Percentiles rank a stretch among this genome's conserved stretches.
phyloP scores from a whole-genome alignment of 2,329 filamentous ascomycete species.

The Podosphaera fusca region DNA sequence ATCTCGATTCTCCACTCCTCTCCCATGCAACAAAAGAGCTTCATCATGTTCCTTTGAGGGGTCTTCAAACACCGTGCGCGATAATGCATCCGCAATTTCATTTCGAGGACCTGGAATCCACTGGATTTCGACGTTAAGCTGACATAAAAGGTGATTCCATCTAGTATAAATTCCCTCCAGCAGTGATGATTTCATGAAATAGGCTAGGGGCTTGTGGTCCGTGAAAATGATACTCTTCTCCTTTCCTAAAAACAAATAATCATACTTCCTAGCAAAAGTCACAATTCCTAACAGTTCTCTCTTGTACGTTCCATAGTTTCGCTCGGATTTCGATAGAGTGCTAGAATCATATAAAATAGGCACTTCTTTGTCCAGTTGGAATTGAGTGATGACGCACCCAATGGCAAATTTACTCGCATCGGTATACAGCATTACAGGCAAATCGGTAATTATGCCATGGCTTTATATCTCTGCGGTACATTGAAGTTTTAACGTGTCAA shows the following conservation, averaged over 20 bases:
- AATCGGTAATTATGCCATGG: not conserved
- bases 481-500: not conserved
- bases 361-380: not conserved
- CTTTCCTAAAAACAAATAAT: constrained; percentile 1
- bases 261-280: not conserved
- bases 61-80: not conserved
- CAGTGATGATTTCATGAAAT: not conserved
- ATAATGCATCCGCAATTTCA: not conserved
- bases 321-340: not conserved
- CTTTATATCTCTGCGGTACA: not conserved
- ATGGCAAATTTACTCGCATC: constrained; percentile 1
- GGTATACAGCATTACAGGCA: not conserved
- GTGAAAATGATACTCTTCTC: not conserved
- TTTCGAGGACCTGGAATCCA: not conserved
- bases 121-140: not conserved
- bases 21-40: not conserved
- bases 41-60: not conserved
- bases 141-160: not conserved
- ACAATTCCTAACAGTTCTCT: not conserved
- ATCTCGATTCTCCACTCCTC: not conserved
- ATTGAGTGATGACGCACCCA: not conserved
- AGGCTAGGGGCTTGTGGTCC: not conserved
- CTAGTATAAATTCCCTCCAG: not conserved
- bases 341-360: constrained; percentile 1
- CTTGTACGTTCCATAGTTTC: not conserved